A percentile compares a stretch with the other conserved stretches of the same genome.
These are phyloP conservation scores for Fomitopsis pinicola DNA, from an alignment of 1,284 basidiomycete genomes.

Conservation along the genomic window DNA sequence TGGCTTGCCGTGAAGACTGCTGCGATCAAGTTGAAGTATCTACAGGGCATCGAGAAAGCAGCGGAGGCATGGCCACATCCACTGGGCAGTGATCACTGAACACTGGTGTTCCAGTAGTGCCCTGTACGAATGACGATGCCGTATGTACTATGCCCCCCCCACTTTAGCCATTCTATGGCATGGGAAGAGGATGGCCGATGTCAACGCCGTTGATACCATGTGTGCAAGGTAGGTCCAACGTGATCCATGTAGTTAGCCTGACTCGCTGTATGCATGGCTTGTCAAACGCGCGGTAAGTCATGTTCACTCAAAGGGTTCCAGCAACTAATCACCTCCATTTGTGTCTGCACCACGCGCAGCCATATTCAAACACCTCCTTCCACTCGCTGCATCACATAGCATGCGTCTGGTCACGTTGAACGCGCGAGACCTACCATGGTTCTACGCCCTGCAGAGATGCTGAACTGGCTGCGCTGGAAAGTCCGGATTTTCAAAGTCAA, in stretches of 20 bases:
- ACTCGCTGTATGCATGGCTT: background rate
- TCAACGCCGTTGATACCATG: background rate
- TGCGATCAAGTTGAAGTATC: constrained; percentile 73
- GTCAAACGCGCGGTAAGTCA: background rate
- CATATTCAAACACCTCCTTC: background rate
- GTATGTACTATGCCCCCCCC: background rate
- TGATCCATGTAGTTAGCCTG: background rate
- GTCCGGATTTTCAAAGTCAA: background rate
- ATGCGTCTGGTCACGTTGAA: background rate
- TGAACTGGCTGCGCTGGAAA: constrained; percentile 13
- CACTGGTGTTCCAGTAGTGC: background rate
- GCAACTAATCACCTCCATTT: background rate
- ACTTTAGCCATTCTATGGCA: background rate
- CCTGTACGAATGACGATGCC: background rate
- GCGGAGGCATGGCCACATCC: constrained; percentile 43
- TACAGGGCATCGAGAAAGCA: constrained; percentile 71
- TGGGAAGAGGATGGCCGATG: no score
- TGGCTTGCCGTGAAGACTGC: constrained; percentile 56
- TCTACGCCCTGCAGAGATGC: constrained; percentile 16
- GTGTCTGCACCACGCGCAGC: background rate
- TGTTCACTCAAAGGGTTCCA: no score
- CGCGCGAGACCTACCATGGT: constrained; percentile 23
- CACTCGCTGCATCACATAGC: background rate
- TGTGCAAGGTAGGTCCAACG: background rate
- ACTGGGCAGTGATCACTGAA: constrained; percentile 14